Base-by-base conservation (phyloP, 2,329 filamentous ascomycete species). In the Clonostachys byssicola region DNA sequence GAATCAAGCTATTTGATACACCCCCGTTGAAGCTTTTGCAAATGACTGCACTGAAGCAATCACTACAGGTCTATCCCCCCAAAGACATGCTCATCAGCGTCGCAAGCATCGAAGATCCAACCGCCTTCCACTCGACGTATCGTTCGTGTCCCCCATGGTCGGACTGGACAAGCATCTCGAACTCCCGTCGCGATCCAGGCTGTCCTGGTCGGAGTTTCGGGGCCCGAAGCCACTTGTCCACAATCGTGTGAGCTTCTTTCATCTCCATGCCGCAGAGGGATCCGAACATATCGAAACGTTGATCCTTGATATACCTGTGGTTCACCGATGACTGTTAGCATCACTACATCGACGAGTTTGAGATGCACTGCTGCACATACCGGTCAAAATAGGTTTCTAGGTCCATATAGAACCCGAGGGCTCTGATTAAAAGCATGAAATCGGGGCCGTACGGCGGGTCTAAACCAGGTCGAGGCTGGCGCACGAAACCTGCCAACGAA, bases 221-320 rank as follows among this genome's bases (percentile, higher is more conserved):
- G 13, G 52, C 49, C 38, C 51, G 52, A 7, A 66, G 66, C 61
- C 63, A 69, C 13, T 56, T 53, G 18, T 60, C 55, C 12, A 68
- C 52, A 35, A 70, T 58, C 1, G 60, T 64, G 40, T 68, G 52
- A 3, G 49, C 52, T 7, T 47, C 39, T 49, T 63, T 68, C 18
- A 58, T 52, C 33, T 12, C 45, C 41, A 39, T 39, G 36, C 17
- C 17, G 14, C 14, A n/a, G 14, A 18, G 1, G 14, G 14, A 18
- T 39, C 14, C 17, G 14, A n/a, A 12, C 14, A 12, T 4, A 7
- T 39, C 36, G 36, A 39, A n/a, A 12, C 3, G 14, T n/a, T 39
- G 17, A 3, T n/a, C 14, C 36, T 39, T 39, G 36, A 13, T 5
- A 39, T 39, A 39, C 14, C 36, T 39, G 7, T 39, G 17, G 14